A percentile compares a stretch with the other conserved stretches of the same genome.
Conservation (phyloP, 2,329 filamentous ascomycete genomes). For the Ascocoryne sarcoides region DNA sequence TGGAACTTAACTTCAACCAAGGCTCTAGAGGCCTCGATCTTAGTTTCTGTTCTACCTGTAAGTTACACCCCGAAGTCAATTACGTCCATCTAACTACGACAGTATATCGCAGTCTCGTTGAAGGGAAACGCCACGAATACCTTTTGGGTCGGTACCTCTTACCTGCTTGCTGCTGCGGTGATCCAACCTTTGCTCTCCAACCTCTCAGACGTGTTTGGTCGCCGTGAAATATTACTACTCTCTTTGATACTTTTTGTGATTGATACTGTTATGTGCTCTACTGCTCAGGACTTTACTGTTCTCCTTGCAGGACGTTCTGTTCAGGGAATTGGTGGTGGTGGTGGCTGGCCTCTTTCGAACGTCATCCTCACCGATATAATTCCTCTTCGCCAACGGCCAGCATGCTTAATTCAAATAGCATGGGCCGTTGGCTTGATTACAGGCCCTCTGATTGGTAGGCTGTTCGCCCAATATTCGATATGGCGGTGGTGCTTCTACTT, state of each 20-base stretch:
- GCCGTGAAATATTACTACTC: constrained; percentile 16
- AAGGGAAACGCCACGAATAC: background rate
- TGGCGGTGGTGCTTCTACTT: constrained; percentile 16
- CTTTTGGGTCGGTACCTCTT: background rate
- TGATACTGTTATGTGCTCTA: constrained; percentile 26
- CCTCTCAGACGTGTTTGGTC: constrained; percentile 20
- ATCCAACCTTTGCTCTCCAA: constrained; percentile 38
- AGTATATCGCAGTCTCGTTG: background rate
- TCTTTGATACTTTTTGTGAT: constrained; percentile 18
- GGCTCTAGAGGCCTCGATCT: too few species aligned
- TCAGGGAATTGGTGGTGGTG: constrained; percentile 42
- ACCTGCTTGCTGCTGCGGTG: constrained; percentile 31
- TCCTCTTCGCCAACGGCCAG: constrained; percentile 31
- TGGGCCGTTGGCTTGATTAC: constrained; percentile 26
- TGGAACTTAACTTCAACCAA: too few species aligned
- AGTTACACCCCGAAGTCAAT: too few species aligned
- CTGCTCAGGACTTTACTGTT: constrained; percentile 21
- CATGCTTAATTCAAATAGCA: constrained; percentile 23
- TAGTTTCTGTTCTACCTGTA: too few species aligned
- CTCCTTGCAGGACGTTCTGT: constrained; percentile 31
- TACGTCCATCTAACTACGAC: too few species aligned
- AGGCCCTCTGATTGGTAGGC: constrained; percentile 31
- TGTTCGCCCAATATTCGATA: constrained; percentile 30
- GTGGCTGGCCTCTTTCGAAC: constrained; percentile 33
- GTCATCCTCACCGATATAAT: constrained; percentile 33